phyloP scores from a whole-genome alignment of 441 rosid species.

The Populus tomentosa region DNA sequence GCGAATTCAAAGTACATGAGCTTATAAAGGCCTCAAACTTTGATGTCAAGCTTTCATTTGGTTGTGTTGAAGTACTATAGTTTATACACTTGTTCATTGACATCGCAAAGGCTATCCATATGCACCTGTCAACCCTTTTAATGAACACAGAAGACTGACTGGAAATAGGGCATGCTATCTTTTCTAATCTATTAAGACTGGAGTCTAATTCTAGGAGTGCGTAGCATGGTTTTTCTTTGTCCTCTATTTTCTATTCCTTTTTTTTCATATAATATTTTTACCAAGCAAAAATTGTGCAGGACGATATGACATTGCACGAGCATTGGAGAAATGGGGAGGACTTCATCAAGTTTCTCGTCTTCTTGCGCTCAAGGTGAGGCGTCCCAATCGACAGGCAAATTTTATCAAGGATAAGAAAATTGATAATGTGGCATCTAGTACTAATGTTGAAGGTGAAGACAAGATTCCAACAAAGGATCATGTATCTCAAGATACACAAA shows the following conservation, averaged over 20 bases:
- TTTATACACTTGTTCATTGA: neutral
- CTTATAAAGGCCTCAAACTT: neutral
- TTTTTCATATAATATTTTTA: neutral
- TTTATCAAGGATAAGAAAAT: conserved; percentile 41
- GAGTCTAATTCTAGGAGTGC: neutral
- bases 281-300: conserved; percentile 34
- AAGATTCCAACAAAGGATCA: conserved; percentile 33
- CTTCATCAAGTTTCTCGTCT: conserved; percentile 85
- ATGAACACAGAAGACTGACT: neutral
- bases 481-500: conserved; percentile 70
- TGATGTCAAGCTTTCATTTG: neutral
- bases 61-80: neutral
- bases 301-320: conserved; percentile 91
- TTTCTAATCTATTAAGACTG: neutral
- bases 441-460: conserved; percentile 28
- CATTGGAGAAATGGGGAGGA: conserved; percentile 98
- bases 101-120: neutral
- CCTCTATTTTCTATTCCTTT: neutral
- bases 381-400: conserved; percentile 51
- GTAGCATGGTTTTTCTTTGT: neutral
- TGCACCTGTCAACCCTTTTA: neutral
- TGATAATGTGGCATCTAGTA: conserved; percentile 22
- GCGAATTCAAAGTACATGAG: neutral
- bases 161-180: neutral
- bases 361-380: conserved; percentile 72